These are phyloP conservation scores for Geopyxis carbonaria DNA, from an alignment of 495 filamentous ascomycete genomes.

Conservation along the genomic window DNA sequence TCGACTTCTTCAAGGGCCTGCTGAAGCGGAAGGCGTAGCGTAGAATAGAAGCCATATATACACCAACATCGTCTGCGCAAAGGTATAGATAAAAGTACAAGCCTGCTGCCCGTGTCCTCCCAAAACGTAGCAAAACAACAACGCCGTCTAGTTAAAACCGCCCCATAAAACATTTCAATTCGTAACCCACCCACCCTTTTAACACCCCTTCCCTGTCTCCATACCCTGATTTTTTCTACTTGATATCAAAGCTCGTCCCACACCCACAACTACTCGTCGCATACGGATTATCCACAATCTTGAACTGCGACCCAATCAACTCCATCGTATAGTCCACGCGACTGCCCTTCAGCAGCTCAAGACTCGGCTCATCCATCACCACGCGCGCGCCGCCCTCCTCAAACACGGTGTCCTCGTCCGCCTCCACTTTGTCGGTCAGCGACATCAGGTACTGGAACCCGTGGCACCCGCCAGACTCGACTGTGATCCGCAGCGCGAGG, in stretches of 20 bases:
- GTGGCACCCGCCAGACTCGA: conserved; percentile 87
- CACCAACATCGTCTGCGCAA: no score
- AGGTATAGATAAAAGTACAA: no score
- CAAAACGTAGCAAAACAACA: no score
- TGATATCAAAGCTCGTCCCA: conserved; percentile 95
- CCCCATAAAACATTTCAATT: no score
- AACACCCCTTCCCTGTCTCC: not conserved
- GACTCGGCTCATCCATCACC: conserved; percentile 71
- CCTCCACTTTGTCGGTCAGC: conserved; percentile 46
- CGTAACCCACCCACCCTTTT: no score
- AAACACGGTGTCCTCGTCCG: conserved; percentile 55
- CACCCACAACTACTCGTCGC: conserved; percentile 93
- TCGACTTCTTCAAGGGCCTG: conserved; percentile 90
- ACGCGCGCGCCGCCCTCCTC: conserved; percentile 51
- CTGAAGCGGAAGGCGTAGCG: conserved; percentile 74
- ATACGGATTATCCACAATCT: conserved; percentile 78
- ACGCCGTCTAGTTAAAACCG: no score
- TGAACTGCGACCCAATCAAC: conserved; percentile 94
- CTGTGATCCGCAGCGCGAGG: conserved; percentile 72
- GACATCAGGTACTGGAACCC: conserved; percentile 96
- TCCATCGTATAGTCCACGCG: conserved; percentile 93
- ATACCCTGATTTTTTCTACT: no score
- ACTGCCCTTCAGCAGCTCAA: conserved; percentile 80
- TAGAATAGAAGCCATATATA: no score
- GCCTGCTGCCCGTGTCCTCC: no score